Base-by-base conservation (phyloP, 352 stramenopile species). In the Globisporangium cederbergense region DNA sequence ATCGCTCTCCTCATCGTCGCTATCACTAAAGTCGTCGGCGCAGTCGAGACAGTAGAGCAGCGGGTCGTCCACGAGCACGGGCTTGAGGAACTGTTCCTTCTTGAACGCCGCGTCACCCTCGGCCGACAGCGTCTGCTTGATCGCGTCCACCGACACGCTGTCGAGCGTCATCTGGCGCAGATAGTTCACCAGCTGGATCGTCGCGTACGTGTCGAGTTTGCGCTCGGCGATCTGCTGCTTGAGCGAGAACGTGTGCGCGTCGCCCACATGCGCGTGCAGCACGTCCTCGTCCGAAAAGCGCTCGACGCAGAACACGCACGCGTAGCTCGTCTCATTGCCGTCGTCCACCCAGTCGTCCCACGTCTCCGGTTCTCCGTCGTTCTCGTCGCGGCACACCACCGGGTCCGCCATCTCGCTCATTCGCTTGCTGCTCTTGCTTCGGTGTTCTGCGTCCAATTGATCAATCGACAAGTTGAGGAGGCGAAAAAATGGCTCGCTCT, bases 321-420 rank as follows among this genome's bases (percentile, higher is more conserved):
- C 69, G 60, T 89, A 90, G 65, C 60, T 76, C 25, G 62, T 20
- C 57, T 76, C 73, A 25, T 76, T 63, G 58, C 68, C 69, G 46
- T 95, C 86, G 62, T 92, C 86, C 49, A 92, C 79, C 86, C 86
- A 95, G 78, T 95, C 86, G 55, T 95, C 81, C 86, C 86, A 95
- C 58, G 75, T 89, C 76, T 93, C 83, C 18, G 58, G 49, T 30
- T 81, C 73, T 55, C 64, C 76, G 50, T 57, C 58, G 54, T 80
- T 67, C 43, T 74, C 67, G 38, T 74, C 57, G 52, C 54, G 66
- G 13, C 58, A 64, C 60, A 76, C 56, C 32, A 47, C 32, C 20
- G 42, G 43, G 51, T 66, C 64, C 56, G 58, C 50, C 64, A 68
- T 64, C 18, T 22, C 38, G 6, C 42, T 46, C 10, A 2, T 11